Evolutionary conservation across 2,329 filamentous ascomycete genomes (phyloP), one percentile per base, ranked within the genome.

Genomic region (Nothophaeocryptopus gaeumannii): DNA sequence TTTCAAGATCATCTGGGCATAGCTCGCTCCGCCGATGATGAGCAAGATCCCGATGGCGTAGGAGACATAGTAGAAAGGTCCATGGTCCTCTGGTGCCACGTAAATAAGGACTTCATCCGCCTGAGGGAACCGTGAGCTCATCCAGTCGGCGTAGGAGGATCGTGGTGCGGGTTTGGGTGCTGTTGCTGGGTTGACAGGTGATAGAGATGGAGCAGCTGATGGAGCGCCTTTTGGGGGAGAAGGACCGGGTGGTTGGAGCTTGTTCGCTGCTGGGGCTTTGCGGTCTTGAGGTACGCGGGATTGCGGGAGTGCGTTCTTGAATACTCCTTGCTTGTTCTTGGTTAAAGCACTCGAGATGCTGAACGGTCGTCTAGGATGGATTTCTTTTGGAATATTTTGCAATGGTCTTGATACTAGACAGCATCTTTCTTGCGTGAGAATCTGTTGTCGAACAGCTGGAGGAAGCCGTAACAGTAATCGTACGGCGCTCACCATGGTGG

Each of bases 81-180:
- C 50, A 40, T 66, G 62, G 47, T 39, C 46, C 4, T 3, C 3
- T 3, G 62, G 55, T 4, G 59, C 54, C 3, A 39, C 47, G 51
- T 65, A 65, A 12, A 65, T 55, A 2, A 63, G 53, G 8, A 64
- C 47, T 29, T 33, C 44, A 8, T 51, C 51, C 33, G 50, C 33
- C 12, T 41, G 14, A 2, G 37, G 49, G 10, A 41, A 59, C 30
- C 39, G 56, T 30, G 40, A 39, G 20, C 45, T 45, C 39, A 53
- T 43, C 40, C 48, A 51, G 15, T 54, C 47, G 34, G 36, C n/a
- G 33, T 48, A 20, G 12, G 35, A n/a, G 11, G 44, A 12, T 20
- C 3, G 47, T 13, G 44, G 48, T 30, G 39, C 39, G 11, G 48
- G 35, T 2, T 29, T 31, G 29, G 26, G 8, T 15, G 29, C 5